Conservation (phyloP, 164 flowering plant species). For the Dillenia suffruticosa region DNA sequence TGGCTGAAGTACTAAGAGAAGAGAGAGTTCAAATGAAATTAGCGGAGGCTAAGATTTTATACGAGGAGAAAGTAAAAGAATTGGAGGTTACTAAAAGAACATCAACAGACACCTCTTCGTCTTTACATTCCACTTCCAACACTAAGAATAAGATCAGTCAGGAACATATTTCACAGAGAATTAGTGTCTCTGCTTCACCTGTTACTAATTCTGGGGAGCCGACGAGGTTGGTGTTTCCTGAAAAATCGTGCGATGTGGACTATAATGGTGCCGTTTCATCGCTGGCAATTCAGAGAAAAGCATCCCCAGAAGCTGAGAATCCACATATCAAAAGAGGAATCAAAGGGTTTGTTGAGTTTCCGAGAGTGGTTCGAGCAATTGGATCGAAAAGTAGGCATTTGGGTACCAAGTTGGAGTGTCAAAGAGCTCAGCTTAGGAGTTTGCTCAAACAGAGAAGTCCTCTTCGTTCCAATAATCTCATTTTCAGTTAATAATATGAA, state of each 20-base stretch:
- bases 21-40: conserved; percentile 82
- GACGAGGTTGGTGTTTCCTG: conserved; percentile 6
- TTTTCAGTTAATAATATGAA: conserved; percentile 24
- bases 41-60: conserved; percentile 46
- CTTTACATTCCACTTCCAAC: too few species aligned
- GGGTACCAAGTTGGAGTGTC: conserved; percentile 70
- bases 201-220: conserved; percentile 7
- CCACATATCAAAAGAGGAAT: conserved; percentile 78
- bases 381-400: conserved; percentile 49
- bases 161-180: too few species aligned
- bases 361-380: conserved; percentile 53
- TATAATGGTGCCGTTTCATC: conserved; percentile 9
- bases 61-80: conserved; percentile 49
- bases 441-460: conserved; percentile 57
- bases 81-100: conserved; percentile 24
- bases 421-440: conserved; percentile 64
- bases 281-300: conserved; percentile 17
- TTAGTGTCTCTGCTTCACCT: not conserved
- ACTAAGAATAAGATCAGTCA: too few species aligned
- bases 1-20: conserved; percentile 67
- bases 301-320: conserved; percentile 47
- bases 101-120: not conserved
- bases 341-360: conserved; percentile 84
- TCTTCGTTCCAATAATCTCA: conserved; percentile 31
- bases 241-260: conserved; percentile 11